These are phyloP conservation scores for Viola pubescens DNA, from an alignment of 441 rosid genomes.

Conservation along the genomic window DNA sequence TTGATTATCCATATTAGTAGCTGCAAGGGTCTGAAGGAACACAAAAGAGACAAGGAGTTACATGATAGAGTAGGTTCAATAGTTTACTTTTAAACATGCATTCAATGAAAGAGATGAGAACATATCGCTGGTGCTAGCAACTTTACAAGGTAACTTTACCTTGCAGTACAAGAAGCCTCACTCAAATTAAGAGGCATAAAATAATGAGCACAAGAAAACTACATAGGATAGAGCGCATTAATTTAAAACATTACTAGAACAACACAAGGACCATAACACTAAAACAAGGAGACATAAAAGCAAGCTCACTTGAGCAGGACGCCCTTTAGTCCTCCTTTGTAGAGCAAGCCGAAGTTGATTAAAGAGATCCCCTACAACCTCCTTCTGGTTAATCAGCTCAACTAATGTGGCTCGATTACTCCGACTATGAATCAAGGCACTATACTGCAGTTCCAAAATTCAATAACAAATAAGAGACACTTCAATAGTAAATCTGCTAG, in stretches of 20 bases:
- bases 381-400: conserved; percentile 87
- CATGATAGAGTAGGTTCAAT: background rate
- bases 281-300: conserved; percentile 9
- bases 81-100: background rate
- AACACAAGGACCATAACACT: background rate
- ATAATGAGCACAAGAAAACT: no score
- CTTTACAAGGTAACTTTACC: background rate
- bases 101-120: background rate
- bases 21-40: conserved; percentile 70
- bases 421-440: conserved; percentile 67
- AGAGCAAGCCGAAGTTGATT: conserved; percentile 88
- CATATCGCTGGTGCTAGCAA: background rate
- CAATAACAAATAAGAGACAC: conserved; percentile 8
- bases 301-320: conserved; percentile 82
- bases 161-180: no score
- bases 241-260: conserved; percentile 2
- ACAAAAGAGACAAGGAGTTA: conserved; percentile 7
- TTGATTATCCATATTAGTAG: conserved; percentile 77
- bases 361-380: conserved; percentile 84
- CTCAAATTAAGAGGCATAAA: no score
- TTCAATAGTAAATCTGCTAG: conserved; percentile 11
- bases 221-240: background rate
- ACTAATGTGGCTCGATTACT: conserved; percentile 55
- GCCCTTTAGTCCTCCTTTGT: conserved; percentile 66
- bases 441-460: conserved; percentile 48